Conservation (phyloP, 2,329 filamentous ascomycete species). For the Stagonosporopsis vannaccii region DNA sequence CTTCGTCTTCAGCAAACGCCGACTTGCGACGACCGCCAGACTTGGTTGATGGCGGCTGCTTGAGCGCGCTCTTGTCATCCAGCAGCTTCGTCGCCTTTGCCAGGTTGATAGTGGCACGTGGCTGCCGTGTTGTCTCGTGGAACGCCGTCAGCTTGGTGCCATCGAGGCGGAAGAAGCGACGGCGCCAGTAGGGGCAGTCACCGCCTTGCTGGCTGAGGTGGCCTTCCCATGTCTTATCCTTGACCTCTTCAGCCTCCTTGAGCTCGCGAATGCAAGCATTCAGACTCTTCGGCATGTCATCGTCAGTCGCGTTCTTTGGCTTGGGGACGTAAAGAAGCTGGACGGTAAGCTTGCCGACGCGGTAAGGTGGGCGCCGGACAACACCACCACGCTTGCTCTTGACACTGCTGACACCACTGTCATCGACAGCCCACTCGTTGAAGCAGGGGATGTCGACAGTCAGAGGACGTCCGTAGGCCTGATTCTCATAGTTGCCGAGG, state of each 20-base stretch:
- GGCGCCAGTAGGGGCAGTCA: conserved; percentile 98
- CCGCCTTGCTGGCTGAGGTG: conserved; percentile 95
- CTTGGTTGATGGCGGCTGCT: conserved; percentile 78
- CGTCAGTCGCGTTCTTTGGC: conserved; percentile 83
- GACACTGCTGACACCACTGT: conserved; percentile 79
- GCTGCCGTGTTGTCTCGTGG: conserved; percentile 93
- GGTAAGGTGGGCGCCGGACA: conserved; percentile 87
- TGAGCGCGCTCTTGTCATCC: conserved; percentile 84
- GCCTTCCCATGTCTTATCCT: conserved; percentile 82
- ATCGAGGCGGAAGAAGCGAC: conserved; percentile 93
- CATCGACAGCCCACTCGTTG: conserved; percentile 97
- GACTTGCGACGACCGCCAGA: conserved; percentile 85
- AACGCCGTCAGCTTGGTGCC: conserved; percentile 93
- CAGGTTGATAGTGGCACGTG: conserved; percentile 94
- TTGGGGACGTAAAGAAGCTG: conserved; percentile 95
- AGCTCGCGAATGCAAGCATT: conserved; percentile 94
- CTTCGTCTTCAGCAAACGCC: conserved; percentile 96
- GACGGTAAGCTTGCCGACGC: conserved; percentile 91
- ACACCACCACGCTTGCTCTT: conserved; percentile 88
- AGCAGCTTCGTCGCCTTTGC: conserved; percentile 92
- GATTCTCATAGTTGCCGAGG: conserved; percentile 87
- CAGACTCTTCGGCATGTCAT: conserved; percentile 99
- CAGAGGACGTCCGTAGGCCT: conserved; percentile 87
- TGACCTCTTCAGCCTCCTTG: conserved; percentile 83
- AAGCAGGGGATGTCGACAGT: conserved; percentile 92